phyloP scores from a whole-genome alignment of 345 rosid genomes.

The Carallia pectinifolia region DNA sequence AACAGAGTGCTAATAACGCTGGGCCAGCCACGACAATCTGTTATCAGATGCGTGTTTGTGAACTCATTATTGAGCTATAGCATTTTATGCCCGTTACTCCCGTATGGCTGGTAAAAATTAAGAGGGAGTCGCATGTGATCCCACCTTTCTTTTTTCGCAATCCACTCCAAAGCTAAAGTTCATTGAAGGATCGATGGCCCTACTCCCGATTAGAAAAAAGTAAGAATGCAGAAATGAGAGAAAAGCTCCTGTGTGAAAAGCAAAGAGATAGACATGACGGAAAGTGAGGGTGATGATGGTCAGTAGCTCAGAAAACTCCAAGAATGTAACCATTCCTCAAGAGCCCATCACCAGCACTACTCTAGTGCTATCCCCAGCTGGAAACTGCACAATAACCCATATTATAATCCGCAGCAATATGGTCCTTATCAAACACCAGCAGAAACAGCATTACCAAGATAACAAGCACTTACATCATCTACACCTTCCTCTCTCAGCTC shows the following conservation, averaged over 20 bases:
- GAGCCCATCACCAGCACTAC: conserved; percentile 27
- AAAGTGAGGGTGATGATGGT: conserved; percentile 49
- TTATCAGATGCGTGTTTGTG: too few relatives aligned
- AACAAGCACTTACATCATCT: conserved; percentile 28
- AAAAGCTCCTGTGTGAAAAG: conserved; percentile 22
- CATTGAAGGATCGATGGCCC: conserved; percentile 30
- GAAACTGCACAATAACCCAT: conserved; percentile 73
- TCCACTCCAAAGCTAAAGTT: conserved; percentile 39
- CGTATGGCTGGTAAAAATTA: too few relatives aligned
- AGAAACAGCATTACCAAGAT: conserved; percentile 24
- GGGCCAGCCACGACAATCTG: too few relatives aligned
- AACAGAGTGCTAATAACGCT: too few relatives aligned
- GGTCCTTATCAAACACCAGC: background rate
- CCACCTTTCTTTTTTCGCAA: conserved; percentile 35
- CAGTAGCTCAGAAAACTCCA: conserved; percentile 32
- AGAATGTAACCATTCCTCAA: conserved; percentile 22
- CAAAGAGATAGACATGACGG: conserved; percentile 30
- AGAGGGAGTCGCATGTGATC: background rate
- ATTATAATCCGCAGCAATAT: conserved; percentile 32
- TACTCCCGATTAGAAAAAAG: conserved; percentile 29
- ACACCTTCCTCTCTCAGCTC: conserved; percentile 30
- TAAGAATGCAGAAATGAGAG: conserved; percentile 7
- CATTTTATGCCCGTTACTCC: too few relatives aligned
- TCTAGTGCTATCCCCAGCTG: conserved; percentile 41
- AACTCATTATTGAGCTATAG: too few relatives aligned